Conservation (phyloP, 257 asterid genomes). For the Solanum virginianum region DNA sequence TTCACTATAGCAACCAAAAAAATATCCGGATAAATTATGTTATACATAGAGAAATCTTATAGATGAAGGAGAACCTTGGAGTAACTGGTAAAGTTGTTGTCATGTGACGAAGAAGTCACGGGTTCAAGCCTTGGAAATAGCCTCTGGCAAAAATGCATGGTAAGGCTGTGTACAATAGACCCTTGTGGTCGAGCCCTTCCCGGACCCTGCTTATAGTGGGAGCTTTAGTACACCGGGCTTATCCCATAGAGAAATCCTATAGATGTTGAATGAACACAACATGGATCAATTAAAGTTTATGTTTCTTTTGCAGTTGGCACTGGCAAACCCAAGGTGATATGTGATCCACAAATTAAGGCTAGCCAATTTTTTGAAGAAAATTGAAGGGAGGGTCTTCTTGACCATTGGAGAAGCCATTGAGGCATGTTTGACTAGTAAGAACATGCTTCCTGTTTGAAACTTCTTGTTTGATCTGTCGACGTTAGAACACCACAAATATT, state of each 20-base stretch:
- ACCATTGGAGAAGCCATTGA: constrained; percentile 29
- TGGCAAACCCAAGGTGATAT: constrained; percentile 27
- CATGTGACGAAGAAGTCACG: too few species aligned
- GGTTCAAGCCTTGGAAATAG: too few species aligned
- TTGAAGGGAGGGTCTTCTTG: constrained; percentile 16
- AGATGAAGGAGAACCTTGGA: too few species aligned
- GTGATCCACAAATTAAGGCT: constrained; percentile 24
- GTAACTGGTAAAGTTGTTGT: too few species aligned
- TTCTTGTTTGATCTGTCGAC: neutral
- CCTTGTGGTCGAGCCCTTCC: too few species aligned
- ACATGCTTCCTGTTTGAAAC: neutral
- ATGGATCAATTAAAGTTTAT: neutral
- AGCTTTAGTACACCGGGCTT: too few species aligned
- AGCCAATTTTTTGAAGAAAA: constrained; percentile 11
- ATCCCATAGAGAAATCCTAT: too few species aligned
- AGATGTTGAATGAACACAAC: neutral
- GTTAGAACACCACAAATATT: neutral
- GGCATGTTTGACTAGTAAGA: constrained; percentile 6
- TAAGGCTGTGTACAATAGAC: too few species aligned
- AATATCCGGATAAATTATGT: neutral
- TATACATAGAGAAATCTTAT: too few species aligned
- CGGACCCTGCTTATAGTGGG: too few species aligned
- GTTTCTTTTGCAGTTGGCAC: constrained; percentile 14
- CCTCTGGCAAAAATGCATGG: too few species aligned
- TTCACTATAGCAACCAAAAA: neutral